Evolutionary conservation across 2,329 filamentous ascomycete genomes (phyloP).

Genomic region (Grosmannia penicillata): DNA sequence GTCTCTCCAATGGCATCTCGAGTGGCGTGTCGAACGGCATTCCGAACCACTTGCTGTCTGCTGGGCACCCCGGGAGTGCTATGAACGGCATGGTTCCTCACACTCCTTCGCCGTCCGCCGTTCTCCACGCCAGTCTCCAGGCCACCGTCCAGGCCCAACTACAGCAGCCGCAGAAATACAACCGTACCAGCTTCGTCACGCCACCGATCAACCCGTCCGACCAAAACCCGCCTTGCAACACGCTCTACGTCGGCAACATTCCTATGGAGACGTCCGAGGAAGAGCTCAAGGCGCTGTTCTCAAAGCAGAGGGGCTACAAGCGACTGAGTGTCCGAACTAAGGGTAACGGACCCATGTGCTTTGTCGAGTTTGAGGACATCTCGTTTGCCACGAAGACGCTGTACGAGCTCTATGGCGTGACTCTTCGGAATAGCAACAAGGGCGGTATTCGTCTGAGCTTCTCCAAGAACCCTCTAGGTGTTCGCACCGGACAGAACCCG

Average conservation of each 20-base stretch:
- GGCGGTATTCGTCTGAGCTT: constrained; percentile 92
- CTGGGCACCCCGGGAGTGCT: no score
- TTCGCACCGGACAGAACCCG: constrained; percentile 58
- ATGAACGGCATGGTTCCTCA: no score
- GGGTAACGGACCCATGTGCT: constrained; percentile 94
- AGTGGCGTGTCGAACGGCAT: no score
- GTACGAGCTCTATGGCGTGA: constrained; percentile 75
- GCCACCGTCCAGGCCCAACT: constrained; percentile 20
- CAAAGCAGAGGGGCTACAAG: constrained; percentile 88
- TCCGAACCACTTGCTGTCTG: no score
- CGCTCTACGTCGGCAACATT: constrained; percentile 92
- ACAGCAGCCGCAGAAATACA: constrained; percentile 45
- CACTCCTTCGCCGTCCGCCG: no score
- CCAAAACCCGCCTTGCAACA: constrained; percentile 95
- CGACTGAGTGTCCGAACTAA: constrained; percentile 90
- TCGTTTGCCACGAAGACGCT: constrained; percentile 84
- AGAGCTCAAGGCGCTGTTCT: constrained; percentile 86
- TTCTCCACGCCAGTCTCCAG: constrained; percentile 28
- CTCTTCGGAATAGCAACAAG: constrained; percentile 81
- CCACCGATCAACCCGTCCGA: constrained; percentile 92
- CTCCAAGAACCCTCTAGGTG: constrained; percentile 91
- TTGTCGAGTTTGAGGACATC: constrained; percentile 93
- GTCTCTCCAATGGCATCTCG: no score
- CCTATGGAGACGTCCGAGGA: constrained; percentile 88
- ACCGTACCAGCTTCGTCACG: no score